phyloP scores from a whole-genome alignment of 345 rosid genomes.

The Salix udensis region DNA sequence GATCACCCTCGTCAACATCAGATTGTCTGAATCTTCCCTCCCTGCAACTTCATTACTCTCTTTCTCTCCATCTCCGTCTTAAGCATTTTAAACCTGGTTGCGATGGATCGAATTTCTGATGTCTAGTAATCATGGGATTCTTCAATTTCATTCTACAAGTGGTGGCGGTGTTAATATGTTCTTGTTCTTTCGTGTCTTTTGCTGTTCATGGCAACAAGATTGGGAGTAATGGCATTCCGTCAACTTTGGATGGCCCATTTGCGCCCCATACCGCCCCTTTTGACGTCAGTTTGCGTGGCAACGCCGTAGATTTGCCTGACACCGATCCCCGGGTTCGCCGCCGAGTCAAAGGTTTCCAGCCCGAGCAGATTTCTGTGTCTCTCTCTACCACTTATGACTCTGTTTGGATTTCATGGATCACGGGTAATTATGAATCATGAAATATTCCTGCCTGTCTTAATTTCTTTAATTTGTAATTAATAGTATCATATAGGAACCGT shows the following conservation, averaged over 20 bases:
- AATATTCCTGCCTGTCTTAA: not conserved
- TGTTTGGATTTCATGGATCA: conserved; percentile 76
- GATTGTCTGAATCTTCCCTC: no score
- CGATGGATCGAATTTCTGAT: no score
- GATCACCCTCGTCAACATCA: no score
- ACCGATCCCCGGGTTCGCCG: conserved; percentile 61
- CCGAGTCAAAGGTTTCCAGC: conserved; percentile 45
- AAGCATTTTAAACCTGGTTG: no score
- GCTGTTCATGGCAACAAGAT: not conserved
- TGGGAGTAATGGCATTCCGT: conserved; percentile 22
- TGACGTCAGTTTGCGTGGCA: conserved; percentile 53
- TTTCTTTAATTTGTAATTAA: not conserved
- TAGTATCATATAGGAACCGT: no score
- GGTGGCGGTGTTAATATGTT: not conserved
- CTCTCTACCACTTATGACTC: conserved; percentile 53
- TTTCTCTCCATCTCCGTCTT: no score
- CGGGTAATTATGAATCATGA: conserved; percentile 25
- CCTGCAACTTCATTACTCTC: no score
- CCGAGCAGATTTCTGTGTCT: conserved; percentile 66
- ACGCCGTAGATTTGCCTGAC: conserved; percentile 62
- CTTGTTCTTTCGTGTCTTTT: not conserved
- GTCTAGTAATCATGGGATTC: no score
- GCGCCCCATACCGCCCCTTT: conserved; percentile 58
- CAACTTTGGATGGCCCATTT: conserved; percentile 64
- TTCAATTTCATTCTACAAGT: no score